Evolutionary conservation across 2,329 filamentous ascomycete genomes (phyloP), one percentile per base, ranked within the genome.

Genomic region (Cephalotrichum gorgonifer): DNA sequence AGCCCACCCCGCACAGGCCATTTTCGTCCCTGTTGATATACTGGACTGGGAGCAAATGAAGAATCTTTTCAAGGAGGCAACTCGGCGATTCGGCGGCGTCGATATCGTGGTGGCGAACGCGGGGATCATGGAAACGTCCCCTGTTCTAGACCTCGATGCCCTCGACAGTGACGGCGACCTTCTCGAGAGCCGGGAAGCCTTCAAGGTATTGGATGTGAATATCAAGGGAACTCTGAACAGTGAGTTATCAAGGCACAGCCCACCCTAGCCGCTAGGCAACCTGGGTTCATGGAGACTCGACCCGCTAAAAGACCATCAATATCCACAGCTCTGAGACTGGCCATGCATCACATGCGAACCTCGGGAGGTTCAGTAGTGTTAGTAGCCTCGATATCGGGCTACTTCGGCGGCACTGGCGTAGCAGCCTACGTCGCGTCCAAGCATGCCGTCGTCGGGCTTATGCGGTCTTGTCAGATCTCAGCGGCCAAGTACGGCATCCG

Each of bases 71-170:
- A 58, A 73, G 51, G 68, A 54, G 11, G 74, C 72, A 8, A 74
- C 79, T 1, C 60, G 67, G 2, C 64, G 73, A 43, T 62, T 84
- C 1, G 81, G 79, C 0, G 73, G 76, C 4, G 52, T 72, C 20
- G 58, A 60, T 39, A 68, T 66, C 27, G 67, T 68, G 64, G 66
- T 83, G 7, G 78, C 78, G 25, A 83, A 83, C 52, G 79, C 80
- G 0, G 80, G 78, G 7, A 79, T 83, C 39, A 72, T 73, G 0
- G 76, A 81, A 53, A 73, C 81, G 6, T 76, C 78, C 53, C 55
- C 66, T 0, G 57, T 79, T 0, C 68, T 85, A 0, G 75, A 82
- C 3, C 55, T 82, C 2, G 75, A 74, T 0, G 33, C 33, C 12
- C 72, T 78, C 44, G 66, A 74, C 3, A 79, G 84, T 50, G 68